Percentiles rank a stretch among this genome's conserved stretches.
Conservation (phyloP, 23 red algal genomes). For the Cyanidiococcus yangmingshanensis region DNA sequence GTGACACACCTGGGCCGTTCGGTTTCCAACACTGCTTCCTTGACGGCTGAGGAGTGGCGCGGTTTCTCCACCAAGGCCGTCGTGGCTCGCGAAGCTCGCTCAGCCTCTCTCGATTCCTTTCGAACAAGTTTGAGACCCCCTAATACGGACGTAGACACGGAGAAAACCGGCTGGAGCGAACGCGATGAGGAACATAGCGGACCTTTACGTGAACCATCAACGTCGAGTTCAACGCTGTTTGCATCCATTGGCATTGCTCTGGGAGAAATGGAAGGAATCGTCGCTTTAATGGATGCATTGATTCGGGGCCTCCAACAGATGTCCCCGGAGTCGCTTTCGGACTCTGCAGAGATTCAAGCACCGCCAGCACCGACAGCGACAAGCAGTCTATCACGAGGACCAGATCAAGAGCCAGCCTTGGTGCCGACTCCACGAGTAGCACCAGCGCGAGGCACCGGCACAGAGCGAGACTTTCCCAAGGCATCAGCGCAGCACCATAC, state of each 20-base stretch:
- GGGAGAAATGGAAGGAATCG: neutral
- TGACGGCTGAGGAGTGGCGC: neutral
- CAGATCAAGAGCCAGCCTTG: no score
- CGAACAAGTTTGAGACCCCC: neutral
- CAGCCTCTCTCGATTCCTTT: neutral
- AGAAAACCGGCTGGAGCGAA: no score
- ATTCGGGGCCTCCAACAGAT: neutral
- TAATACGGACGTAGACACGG: neutral
- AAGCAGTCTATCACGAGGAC: no score
- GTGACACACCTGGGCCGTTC: neutral
- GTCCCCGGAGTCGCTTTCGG: no score
- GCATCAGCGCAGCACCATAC: no score
- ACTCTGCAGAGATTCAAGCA: no score
- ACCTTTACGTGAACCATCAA: neutral
- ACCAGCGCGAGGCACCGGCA: no score
- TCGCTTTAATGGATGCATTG: neutral
- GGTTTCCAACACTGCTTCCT: neutral
- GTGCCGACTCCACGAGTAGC: no score
- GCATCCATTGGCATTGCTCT: neutral
- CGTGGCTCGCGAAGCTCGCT: neutral
- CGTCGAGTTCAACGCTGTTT: neutral
- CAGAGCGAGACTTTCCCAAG: no score
- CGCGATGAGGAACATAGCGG: neutral
- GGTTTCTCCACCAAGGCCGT: neutral
- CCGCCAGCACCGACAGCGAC: no score